phyloP scores from a whole-genome alignment of 768 basidiomycete genomes.

The Lepiota brunneoincarnata region DNA sequence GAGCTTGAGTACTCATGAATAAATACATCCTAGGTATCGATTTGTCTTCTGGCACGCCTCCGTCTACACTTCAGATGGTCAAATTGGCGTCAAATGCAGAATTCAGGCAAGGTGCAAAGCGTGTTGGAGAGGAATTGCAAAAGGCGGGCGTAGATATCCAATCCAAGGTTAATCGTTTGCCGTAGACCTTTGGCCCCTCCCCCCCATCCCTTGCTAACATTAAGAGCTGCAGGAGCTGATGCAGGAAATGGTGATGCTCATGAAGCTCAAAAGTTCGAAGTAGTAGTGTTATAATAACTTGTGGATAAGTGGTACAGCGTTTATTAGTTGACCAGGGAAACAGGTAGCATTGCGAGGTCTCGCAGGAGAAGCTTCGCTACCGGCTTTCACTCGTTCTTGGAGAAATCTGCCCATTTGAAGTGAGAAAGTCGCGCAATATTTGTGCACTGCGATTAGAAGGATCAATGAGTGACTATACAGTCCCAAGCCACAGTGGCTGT shows the following conservation, averaged over 20 bases:
- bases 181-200: neutral
- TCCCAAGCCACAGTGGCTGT: constrained; percentile 46
- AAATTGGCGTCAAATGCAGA: constrained; percentile 51
- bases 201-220: neutral
- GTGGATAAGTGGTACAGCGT: too few species aligned
- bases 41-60: constrained; percentile 36
- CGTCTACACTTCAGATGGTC: constrained; percentile 51
- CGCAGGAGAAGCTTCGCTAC: too few species aligned
- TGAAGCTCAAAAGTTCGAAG: neutral
- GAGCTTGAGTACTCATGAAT: neutral
- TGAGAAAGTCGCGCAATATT: too few species aligned
- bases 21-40: constrained; percentile 42
- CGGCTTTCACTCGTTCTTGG: too few species aligned
- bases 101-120: constrained; percentile 46
- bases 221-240: constrained; percentile 40
- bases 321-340: neutral
- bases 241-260: constrained; percentile 30
- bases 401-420: too few species aligned
- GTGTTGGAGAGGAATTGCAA: constrained; percentile 46
- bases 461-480: constrained; percentile 34
- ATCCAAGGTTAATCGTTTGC: constrained; percentile 44
- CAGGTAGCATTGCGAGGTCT: too few species aligned
- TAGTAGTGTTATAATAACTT: neutral
- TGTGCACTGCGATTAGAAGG: too few species aligned
- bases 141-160: constrained; percentile 60